These are phyloP conservation scores for Naganishia vishniacii DNA, from an alignment of 768 basidiomycete species.

Conservation along the genomic window DNA sequence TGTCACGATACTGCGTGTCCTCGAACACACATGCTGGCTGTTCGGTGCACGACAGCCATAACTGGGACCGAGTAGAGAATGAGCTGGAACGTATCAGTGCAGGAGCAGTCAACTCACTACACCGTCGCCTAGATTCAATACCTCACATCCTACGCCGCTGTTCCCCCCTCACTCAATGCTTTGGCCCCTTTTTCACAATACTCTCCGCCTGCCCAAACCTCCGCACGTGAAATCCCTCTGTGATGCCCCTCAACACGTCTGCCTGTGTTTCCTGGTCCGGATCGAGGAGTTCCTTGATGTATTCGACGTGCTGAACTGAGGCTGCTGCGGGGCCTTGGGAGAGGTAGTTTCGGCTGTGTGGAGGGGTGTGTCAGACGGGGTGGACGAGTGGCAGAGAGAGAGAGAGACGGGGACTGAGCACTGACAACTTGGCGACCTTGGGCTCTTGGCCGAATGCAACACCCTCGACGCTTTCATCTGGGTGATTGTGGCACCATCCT, in stretches of 20 bases:
- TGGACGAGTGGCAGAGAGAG: background rate
- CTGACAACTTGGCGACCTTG: conserved; percentile 40
- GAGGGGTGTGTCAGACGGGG: background rate
- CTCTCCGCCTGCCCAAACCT: conserved; percentile 12
- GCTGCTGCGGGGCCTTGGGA: conserved; percentile 38
- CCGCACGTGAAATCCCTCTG: conserved; percentile 1
- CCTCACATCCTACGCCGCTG: no score
- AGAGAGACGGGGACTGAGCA: background rate
- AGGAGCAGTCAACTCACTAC: no score
- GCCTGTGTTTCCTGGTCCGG: conserved; percentile 33
- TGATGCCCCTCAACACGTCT: conserved; percentile 23
- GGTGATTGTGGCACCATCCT: conserved; percentile 43
- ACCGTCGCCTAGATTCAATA: no score
- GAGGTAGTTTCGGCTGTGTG: conserved; percentile 28
- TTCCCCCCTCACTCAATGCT: no score
- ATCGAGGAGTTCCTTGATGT: conserved; percentile 31
- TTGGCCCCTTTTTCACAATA: conserved; percentile 17
- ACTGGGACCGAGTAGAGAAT: no score
- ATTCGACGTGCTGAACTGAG: conserved; percentile 35
- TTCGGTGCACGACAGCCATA: no score
- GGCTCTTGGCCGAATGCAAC: conserved; percentile 36
- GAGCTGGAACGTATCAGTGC: no score
- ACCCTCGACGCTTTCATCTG: conserved; percentile 42
- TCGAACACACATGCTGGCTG: no score
- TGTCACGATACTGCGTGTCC: no score